A percentile compares a stretch with the other conserved stretches of the same genome.
phyloP scores from a whole-genome alignment of 768 basidiomycete genomes.

The Lactifluus piperatus region DNA sequence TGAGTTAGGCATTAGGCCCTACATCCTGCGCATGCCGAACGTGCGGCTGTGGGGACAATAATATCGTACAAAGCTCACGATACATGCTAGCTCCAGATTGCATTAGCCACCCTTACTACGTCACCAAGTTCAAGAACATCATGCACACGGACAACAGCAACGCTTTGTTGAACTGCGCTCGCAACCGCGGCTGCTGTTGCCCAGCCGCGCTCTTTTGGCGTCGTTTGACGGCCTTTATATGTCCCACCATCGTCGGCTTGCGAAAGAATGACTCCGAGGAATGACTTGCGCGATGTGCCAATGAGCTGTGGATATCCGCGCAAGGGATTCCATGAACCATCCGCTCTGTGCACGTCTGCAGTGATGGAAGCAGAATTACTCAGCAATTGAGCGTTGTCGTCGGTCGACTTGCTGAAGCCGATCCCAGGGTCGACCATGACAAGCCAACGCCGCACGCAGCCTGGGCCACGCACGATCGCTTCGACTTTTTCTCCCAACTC shows the following conservation, averaged over 20 bases:
- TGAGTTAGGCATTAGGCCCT: conserved; percentile 3
- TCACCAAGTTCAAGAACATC: conserved; percentile 68
- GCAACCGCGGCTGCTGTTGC: conserved; percentile 75
- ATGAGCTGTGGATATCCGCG: conserved; percentile 59
- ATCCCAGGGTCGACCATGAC: conserved; percentile 88
- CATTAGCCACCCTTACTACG: conserved; percentile 56
- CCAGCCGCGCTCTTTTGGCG: conserved; percentile 59
- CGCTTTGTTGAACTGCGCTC: conserved; percentile 67
- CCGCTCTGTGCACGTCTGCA: conserved; percentile 27
- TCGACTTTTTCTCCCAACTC: conserved; percentile 70
- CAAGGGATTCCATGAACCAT: conserved; percentile 37
- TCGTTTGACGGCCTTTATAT: conserved; percentile 43
- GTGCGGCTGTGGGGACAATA: neutral
- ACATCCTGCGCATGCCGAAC: neutral
- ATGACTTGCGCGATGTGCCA: conserved; percentile 78
- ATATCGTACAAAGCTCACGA: neutral
- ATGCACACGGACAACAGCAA: conserved; percentile 73
- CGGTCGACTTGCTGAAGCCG: conserved; percentile 84
- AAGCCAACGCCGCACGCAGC: conserved; percentile 79
- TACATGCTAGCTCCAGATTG: conserved; percentile 19
- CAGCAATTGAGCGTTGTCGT: conserved; percentile 66
- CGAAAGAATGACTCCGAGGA: conserved; percentile 60
- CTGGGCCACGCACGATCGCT: conserved; percentile 50
- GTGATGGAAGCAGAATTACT: conserved; percentile 41
- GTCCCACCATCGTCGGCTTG: conserved; percentile 32